Conservation (phyloP, 2,329 filamentous ascomycete genomes). For the Cladosporium sp. region DNA sequence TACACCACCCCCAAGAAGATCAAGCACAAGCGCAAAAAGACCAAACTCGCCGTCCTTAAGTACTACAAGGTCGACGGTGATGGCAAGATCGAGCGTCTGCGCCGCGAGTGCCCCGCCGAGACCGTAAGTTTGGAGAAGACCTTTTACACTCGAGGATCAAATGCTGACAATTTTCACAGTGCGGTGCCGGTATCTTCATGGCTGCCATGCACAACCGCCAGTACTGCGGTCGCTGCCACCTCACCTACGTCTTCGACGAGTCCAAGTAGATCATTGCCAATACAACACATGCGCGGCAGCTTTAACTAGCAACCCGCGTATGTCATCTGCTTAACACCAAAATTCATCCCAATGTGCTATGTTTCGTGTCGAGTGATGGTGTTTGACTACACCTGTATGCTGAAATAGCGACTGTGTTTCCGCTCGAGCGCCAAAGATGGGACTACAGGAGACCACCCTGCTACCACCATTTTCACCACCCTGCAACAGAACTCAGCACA, state of each 20-base stretch:
- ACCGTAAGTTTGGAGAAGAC: slow-evolving; percentile 62
- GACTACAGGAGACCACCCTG: background rate
- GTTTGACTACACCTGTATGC: background rate
- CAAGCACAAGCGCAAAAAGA: slow-evolving; percentile 99
- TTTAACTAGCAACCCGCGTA: slow-evolving; percentile 12
- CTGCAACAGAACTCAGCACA: background rate
- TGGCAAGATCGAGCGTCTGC: slow-evolving; percentile 99
- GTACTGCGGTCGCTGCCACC: slow-evolving; percentile 79
- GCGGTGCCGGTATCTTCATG: slow-evolving; percentile 99
- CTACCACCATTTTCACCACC: background rate
- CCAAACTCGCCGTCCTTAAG: slow-evolving; percentile 99
- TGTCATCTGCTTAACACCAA: slow-evolving; percentile 10
- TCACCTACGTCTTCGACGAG: slow-evolving; percentile 71
- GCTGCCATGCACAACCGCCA: slow-evolving; percentile 99
- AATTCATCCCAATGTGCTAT: background rate
- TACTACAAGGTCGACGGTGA: slow-evolving; percentile 99
- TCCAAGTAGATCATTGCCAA: slow-evolving; percentile 33
- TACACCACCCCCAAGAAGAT: slow-evolving; percentile 99
- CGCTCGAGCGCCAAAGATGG: background rate
- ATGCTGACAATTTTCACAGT: slow-evolving; percentile 58
- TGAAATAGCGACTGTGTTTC: background rate
- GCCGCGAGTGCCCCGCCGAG: slow-evolving; percentile 93
- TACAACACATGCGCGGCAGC: slow-evolving; percentile 13
- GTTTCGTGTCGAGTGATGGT: background rate
- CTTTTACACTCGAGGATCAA: background rate